Conservation (phyloP, 306 rosid genomes). For the Fragaria iinumae region DNA sequence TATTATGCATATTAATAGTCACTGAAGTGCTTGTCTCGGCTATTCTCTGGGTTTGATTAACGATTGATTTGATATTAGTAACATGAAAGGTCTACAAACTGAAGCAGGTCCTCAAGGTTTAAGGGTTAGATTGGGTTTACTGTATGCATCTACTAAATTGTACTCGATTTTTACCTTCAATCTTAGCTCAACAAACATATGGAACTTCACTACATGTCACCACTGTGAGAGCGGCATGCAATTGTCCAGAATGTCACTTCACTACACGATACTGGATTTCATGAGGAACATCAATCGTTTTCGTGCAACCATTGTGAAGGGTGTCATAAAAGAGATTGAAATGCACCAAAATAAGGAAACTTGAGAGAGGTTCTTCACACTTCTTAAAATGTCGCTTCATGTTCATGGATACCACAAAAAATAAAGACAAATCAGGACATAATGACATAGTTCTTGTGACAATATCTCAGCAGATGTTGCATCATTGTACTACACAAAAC, state of each 20-base stretch:
- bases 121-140: background rate
- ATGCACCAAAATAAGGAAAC: background rate
- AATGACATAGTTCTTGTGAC: conserved; percentile 22
- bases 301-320: background rate
- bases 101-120: background rate
- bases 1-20: background rate
- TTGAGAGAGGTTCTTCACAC: background rate
- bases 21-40: background rate
- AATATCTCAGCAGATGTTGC: conserved; percentile 32
- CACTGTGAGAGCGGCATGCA: background rate
- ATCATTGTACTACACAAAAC: conserved; percentile 42
- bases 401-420: conserved; percentile 30
- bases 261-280: background rate
- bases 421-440: conserved; percentile 31
- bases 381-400: conserved; percentile 23
- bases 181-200: background rate
- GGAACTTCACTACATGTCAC: background rate
- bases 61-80: background rate
- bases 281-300: background rate
- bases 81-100: background rate
- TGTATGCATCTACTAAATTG: background rate
- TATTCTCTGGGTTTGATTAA: background rate
- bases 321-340: background rate
- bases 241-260: background rate
- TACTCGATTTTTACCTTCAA: background rate